These are phyloP conservation scores for Periconia sp. DNA, from an alignment of 2,329 filamentous ascomycete species.

Conservation along the genomic window DNA sequence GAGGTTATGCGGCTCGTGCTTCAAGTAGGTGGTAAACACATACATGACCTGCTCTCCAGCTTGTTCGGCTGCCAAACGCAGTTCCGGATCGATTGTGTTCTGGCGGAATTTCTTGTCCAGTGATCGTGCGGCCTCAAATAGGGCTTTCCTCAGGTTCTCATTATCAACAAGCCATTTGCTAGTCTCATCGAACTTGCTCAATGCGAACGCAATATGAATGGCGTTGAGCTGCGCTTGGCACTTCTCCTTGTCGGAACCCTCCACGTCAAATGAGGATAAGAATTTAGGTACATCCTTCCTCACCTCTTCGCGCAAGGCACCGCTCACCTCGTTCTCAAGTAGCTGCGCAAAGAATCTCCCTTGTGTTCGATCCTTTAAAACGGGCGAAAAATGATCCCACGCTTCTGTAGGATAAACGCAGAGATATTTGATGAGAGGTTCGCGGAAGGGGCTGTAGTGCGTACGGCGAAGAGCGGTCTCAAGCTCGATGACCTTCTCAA, in stretches of 20 bases:
- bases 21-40: slow-evolving; percentile 81
- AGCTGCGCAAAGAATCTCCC: slow-evolving; percentile 92
- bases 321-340: slow-evolving; percentile 76
- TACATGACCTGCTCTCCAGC: slow-evolving; percentile 86
- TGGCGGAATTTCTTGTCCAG: slow-evolving; percentile 75
- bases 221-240: slow-evolving; percentile 85
- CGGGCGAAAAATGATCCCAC: slow-evolving; percentile 78
- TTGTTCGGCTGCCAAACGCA: slow-evolving; percentile 87
- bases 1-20: slow-evolving; percentile 74
- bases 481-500: slow-evolving; percentile 87
- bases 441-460: slow-evolving; percentile 87
- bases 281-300: slow-evolving; percentile 76
- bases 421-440: slow-evolving; percentile 88
- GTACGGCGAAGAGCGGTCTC: slow-evolving; percentile 86
- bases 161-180: slow-evolving; percentile 70
- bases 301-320: slow-evolving; percentile 74
- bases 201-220: slow-evolving; percentile 81
- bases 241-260: slow-evolving; percentile 67
- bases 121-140: slow-evolving; percentile 73
- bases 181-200: slow-evolving; percentile 70
- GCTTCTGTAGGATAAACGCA: slow-evolving; percentile 91
- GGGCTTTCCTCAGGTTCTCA: slow-evolving; percentile 62
- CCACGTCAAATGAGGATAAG: slow-evolving; percentile 69
- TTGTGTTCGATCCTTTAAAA: slow-evolving; percentile 83
- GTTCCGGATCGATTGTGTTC: slow-evolving; percentile 70